Evolutionary conservation across 2,329 filamentous ascomycete genomes (phyloP).

Genomic region (Colletotrichum theobromicola): DNA sequence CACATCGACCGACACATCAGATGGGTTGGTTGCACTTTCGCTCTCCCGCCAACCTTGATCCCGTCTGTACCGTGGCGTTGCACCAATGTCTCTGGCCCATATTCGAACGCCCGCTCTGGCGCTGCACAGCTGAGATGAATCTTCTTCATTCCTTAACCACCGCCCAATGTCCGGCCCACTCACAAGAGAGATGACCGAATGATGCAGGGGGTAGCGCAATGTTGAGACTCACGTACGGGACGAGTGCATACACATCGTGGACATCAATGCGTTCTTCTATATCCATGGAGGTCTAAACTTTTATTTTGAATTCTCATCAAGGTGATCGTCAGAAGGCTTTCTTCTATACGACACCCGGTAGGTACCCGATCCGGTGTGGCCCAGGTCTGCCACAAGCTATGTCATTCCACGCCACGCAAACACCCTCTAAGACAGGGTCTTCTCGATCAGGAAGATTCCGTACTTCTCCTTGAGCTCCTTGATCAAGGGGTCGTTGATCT

Average conservation of each 20-base stretch:
- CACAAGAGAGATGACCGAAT: background rate
- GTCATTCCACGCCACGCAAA: background rate
- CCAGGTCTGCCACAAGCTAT: background rate
- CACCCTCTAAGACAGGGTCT: constrained; percentile 52
- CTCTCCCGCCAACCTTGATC: background rate
- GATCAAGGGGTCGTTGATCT: constrained; percentile 76
- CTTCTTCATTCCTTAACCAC: background rate
- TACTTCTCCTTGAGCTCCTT: constrained; percentile 81
- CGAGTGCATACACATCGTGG: background rate
- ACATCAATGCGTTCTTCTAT: background rate
- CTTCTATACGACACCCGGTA: background rate
- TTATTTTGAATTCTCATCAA: background rate
- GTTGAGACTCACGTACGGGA: background rate
- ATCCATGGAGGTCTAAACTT: background rate
- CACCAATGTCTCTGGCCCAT: background rate
- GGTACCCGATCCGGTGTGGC: background rate
- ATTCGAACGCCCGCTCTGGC: background rate
- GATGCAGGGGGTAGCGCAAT: background rate
- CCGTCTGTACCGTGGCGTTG: background rate
- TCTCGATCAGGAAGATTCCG: constrained; percentile 75
- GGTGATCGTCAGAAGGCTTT: background rate
- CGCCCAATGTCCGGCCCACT: background rate
- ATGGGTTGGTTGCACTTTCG: background rate
- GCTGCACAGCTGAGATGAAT: background rate
- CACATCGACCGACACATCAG: background rate